Percentiles rank a stretch among this genome's conserved stretches.
Evolutionary conservation across 2,329 filamentous ascomycete genomes (phyloP).

Genomic region (Phialophora tarda): DNA sequence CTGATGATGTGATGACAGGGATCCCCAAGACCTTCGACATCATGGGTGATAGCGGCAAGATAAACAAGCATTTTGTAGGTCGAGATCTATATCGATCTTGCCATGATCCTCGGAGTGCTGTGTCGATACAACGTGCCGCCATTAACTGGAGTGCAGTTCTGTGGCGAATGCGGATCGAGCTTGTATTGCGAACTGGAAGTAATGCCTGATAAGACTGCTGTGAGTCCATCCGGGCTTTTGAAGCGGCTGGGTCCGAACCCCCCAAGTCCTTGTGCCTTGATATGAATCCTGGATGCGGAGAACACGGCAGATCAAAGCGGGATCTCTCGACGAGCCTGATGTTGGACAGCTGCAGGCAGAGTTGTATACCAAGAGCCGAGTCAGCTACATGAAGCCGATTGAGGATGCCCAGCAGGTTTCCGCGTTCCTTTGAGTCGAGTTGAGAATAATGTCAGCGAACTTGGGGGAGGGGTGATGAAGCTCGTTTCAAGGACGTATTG

Average conservation of each 20-base stretch:
- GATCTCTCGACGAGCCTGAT: slow-evolving; percentile 55
- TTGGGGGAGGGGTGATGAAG: not conserved
- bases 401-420: slow-evolving; percentile 57
- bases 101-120: not conserved
- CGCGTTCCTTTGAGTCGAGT: slow-evolving; percentile 29
- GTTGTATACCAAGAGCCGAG: slow-evolving; percentile 59
- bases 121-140: not conserved
- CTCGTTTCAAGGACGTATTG: not conserved
- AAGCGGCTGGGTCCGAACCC: not conserved
- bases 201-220: slow-evolving; percentile 56
- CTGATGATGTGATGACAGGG: slow-evolving; percentile 6
- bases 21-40: slow-evolving; percentile 57
- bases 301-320: slow-evolving; percentile 50
- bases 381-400: slow-evolving; percentile 51
- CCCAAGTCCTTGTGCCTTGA: not conserved
- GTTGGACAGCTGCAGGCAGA: slow-evolving; percentile 55
- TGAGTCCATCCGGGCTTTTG: slow-evolving; percentile 38
- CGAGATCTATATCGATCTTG: not conserved
- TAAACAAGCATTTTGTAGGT: slow-evolving; percentile 57
- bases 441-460: not conserved
- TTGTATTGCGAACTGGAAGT: slow-evolving; percentile 60
- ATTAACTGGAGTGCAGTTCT: slow-evolving; percentile 48
- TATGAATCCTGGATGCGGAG: not conserved
- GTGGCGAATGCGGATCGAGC: slow-evolving; percentile 57
- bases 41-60: slow-evolving; percentile 57